Evolutionary conservation across 75 land plant genomes (phyloP).

Genomic region (Selaginella moellendorffii): DNA sequence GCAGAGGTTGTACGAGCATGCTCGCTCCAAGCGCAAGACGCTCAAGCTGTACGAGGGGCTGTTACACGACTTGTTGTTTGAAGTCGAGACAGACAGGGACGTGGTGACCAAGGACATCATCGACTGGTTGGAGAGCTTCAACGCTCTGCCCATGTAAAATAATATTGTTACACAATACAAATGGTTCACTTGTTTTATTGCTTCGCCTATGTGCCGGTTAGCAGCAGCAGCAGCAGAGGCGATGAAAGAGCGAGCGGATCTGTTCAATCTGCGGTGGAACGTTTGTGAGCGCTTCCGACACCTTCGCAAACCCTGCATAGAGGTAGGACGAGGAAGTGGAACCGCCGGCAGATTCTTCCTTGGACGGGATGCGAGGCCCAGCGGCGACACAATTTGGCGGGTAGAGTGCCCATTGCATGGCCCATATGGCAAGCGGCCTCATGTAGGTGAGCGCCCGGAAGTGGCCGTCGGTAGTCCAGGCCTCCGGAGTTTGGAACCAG

Average conservation of each 20-base stretch:
- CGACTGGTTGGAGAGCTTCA: constrained; percentile 56
- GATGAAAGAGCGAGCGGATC: neutral
- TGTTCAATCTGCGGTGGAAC: constrained; percentile 26
- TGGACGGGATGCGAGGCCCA: constrained; percentile 30
- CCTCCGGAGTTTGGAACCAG: constrained; percentile 16
- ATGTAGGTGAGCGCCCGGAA: neutral
- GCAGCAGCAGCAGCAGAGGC: constrained; percentile 3
- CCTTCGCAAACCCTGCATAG: constrained; percentile 33
- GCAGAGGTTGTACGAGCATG: constrained; percentile 45
- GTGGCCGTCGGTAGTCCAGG: constrained; percentile 5
- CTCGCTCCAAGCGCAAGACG: constrained; percentile 47
- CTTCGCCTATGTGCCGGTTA: too few species aligned
- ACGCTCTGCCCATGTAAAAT: too few species aligned
- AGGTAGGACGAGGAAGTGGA: constrained; percentile 10
- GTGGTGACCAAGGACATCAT: constrained; percentile 62
- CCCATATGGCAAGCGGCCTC: neutral
- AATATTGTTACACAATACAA: too few species aligned
- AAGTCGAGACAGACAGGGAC: constrained; percentile 72
- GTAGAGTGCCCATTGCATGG: constrained; percentile 16
- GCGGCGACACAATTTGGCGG: constrained; percentile 35
- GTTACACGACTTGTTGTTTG: constrained; percentile 79
- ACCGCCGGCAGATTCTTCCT: neutral
- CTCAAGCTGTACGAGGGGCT: constrained; percentile 76
- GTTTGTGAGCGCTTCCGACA: constrained; percentile 47
- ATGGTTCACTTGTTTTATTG: too few species aligned